These are phyloP conservation scores for Zoysia pacifica DNA, from an alignment of 176 grass and related monocot genomes.

Conservation along the genomic window DNA sequence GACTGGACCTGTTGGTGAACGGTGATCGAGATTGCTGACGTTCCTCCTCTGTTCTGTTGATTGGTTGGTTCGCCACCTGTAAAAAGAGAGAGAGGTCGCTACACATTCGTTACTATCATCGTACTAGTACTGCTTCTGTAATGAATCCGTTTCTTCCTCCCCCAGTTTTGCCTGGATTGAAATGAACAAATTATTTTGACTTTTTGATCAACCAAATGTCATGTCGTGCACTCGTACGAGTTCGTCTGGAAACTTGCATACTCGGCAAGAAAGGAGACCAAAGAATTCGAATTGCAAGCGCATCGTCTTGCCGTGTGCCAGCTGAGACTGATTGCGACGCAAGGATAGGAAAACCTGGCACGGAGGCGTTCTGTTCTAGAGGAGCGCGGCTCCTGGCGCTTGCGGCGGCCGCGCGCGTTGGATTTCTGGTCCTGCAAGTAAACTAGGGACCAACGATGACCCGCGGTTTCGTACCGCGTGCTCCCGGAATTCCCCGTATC, in stretches of 20 bases:
- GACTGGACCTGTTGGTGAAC: not conserved
- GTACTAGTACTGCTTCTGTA: slow-evolving; percentile 5
- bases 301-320: slow-evolving; percentile 41
- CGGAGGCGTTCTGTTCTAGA: not conserved
- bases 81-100: slow-evolving; percentile 17
- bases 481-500: not conserved
- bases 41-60: not conserved
- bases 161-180: slow-evolving; percentile 50
- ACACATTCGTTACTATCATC: slow-evolving; percentile 13
- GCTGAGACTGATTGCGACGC: slow-evolving; percentile 50
- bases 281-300: slow-evolving; percentile 11
- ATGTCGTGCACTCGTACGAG: not conserved
- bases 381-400: not conserved
- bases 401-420: slow-evolving; percentile 16
- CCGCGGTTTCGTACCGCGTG: slow-evolving; percentile 20
- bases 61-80: slow-evolving; percentile 34
- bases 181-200: not conserved
- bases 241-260: slow-evolving; percentile 31
- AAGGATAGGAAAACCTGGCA: slow-evolving; percentile 26
- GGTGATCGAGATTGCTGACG: slow-evolving; percentile 19
- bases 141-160: slow-evolving; percentile 12
- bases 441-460: not conserved
- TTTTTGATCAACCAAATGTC: not conserved
- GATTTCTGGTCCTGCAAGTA: slow-evolving; percentile 33
- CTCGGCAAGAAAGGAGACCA: slow-evolving; percentile 1